These are phyloP conservation scores for Aspergillus carbonarius DNA, from an alignment of 2,329 filamentous ascomycete species.

Conservation along the genomic window DNA sequence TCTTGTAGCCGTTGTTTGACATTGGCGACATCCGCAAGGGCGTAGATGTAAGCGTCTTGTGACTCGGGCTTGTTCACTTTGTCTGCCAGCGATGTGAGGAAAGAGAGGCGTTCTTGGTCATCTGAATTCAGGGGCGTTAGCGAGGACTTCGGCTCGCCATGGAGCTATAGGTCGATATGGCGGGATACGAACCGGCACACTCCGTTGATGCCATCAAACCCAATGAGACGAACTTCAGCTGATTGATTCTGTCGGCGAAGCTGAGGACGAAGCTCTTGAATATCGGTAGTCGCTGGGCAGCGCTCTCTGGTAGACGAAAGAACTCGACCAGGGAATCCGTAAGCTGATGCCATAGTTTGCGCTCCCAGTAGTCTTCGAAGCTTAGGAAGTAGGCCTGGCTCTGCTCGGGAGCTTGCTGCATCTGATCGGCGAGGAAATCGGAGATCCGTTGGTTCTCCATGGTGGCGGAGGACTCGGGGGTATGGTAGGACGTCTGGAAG, in stretches of 20 bases:
- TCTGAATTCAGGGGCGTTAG: conserved; percentile 54
- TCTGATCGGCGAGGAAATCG: conserved; percentile 88
- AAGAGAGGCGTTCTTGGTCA: conserved; percentile 79
- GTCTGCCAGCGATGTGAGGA: conserved; percentile 77
- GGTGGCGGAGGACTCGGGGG: conserved; percentile 22
- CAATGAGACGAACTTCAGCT: conserved; percentile 91
- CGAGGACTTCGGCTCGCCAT: not conserved
- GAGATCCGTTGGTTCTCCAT: conserved; percentile 89
- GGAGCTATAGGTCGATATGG: not conserved
- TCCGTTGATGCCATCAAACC: conserved; percentile 83
- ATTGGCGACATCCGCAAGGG: conserved; percentile 82
- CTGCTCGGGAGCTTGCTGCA: conserved; percentile 82
- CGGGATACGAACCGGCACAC: conserved; percentile 50
- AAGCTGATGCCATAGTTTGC: conserved; percentile 98
- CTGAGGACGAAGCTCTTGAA: conserved; percentile 94
- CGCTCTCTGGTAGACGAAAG: conserved; percentile 80
- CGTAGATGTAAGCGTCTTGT: conserved; percentile 94
- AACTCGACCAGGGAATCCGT: conserved; percentile 85
- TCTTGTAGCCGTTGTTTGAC: conserved; percentile 81
- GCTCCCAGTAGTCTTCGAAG: conserved; percentile 97
- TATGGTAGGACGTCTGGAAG: conserved; percentile 6
- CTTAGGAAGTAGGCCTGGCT: conserved; percentile 83
- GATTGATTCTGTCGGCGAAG: conserved; percentile 98
- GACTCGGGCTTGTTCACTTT: conserved; percentile 91
- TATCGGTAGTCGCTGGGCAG: conserved; percentile 78